Percentiles rank a stretch among this genome's conserved stretches.
Conservation (phyloP, 352 stramenopile genomes). For the Thalassiosira oceanica region DNA sequence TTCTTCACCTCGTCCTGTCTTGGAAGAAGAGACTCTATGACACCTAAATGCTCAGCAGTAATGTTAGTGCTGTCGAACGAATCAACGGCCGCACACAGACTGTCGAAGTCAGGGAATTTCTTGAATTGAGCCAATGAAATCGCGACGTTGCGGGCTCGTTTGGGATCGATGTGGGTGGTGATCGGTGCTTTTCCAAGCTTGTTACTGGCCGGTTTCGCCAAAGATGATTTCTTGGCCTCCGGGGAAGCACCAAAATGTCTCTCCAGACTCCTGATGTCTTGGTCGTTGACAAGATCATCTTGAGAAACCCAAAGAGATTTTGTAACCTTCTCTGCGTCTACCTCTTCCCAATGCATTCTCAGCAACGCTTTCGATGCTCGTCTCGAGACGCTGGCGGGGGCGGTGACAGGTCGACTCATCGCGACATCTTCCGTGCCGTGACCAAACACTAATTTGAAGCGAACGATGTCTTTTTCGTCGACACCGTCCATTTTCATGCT, state of each 20-base stretch:
- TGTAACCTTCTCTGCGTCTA: conserved; percentile 21
- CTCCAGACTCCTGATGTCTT: conserved; percentile 35
- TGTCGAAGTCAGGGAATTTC: conserved; percentile 29
- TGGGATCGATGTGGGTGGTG: conserved; percentile 36
- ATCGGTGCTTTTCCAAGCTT: too few species aligned
- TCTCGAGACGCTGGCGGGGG: not conserved
- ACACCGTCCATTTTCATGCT: conserved; percentile 48
- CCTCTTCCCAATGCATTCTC: conserved; percentile 42
- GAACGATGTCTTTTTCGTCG: conserved; percentile 27
- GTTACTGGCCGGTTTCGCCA: too few species aligned
- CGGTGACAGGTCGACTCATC: not conserved
- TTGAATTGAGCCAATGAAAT: conserved; percentile 52
- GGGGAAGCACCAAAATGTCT: conserved; percentile 26
- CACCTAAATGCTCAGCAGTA: conserved; percentile 33
- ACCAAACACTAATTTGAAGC: conserved; percentile 29
- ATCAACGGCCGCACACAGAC: conserved; percentile 28
- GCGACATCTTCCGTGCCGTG: not conserved
- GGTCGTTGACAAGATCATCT: conserved; percentile 17
- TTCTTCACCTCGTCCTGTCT: conserved; percentile 27
- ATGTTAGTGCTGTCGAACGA: conserved; percentile 37
- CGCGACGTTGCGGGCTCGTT: conserved; percentile 45
- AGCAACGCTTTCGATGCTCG: conserved; percentile 36
- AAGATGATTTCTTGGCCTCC: too few species aligned
- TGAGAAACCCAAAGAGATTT: conserved; percentile 38
- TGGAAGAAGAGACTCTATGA: conserved; percentile 38